Percentiles rank a stretch among this genome's conserved stretches.
Evolutionary conservation across 305 asterid species (phyloP).

Genomic region (Galium porrigens): DNA sequence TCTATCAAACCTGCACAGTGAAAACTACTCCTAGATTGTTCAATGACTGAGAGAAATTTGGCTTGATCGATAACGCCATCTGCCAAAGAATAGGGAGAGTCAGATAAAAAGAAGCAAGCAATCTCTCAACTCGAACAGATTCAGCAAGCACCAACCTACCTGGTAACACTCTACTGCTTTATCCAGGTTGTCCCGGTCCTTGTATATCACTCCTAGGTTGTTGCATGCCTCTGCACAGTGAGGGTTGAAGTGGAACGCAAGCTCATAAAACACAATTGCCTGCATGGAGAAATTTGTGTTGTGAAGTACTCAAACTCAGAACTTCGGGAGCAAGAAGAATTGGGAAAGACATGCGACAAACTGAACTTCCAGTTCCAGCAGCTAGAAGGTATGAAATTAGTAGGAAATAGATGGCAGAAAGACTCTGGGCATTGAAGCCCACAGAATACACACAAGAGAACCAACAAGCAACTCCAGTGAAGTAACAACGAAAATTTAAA

Average conservation of each 20-base stretch:
- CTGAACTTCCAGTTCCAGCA: neutral
- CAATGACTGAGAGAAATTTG: slow-evolving; percentile 88
- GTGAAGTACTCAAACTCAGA: neutral
- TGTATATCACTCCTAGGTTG: slow-evolving; percentile 93
- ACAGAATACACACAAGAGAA: slow-evolving; percentile 8
- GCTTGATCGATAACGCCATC: slow-evolving; percentile 89
- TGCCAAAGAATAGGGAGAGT: slow-evolving; percentile 25
- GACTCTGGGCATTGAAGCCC: neutral
- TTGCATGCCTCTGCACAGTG: slow-evolving; percentile 99
- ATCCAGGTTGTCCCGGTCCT: slow-evolving; percentile 97
- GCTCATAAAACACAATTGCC: slow-evolving; percentile 97
- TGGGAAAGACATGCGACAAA: neutral
- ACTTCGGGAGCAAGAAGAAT: neutral
- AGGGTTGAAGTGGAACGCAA: slow-evolving; percentile 97
- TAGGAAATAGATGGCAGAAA: slow-evolving; percentile 1
- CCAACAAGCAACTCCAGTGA: neutral
- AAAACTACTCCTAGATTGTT: slow-evolving; percentile 99
- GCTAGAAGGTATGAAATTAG: neutral
- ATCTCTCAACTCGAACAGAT: slow-evolving; percentile 14
- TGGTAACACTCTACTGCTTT: slow-evolving; percentile 98
- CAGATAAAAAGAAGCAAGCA: slow-evolving; percentile 15
- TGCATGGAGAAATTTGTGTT: slow-evolving; percentile 23
- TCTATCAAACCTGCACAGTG: slow-evolving; percentile 80
- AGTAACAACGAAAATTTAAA: neutral
- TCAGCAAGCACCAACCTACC: slow-evolving; percentile 34